Percentiles rank a stretch among this genome's conserved stretches.
These are phyloP conservation scores for Chaetomium strumarium DNA, from an alignment of 2,329 filamentous ascomycete genomes.

Conservation along the genomic window DNA sequence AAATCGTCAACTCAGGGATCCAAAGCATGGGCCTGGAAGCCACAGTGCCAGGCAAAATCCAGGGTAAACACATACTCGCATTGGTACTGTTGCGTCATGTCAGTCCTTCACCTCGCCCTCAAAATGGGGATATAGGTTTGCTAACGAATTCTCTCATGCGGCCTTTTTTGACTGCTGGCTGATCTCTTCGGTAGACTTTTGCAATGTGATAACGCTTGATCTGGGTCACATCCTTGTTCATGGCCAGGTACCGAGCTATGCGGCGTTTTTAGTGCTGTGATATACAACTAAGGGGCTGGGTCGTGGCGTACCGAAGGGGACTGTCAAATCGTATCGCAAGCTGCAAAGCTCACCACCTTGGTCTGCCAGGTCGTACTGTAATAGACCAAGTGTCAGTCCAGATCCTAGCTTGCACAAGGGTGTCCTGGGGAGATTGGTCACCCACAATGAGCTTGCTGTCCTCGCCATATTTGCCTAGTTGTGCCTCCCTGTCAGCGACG, in stretches of 20 bases:
- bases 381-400: background rate
- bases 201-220: conserved; percentile 96
- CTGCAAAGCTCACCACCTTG: conserved; percentile 79
- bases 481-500: conserved; percentile 4
- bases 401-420: background rate
- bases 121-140: background rate
- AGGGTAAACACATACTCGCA: conserved; percentile 53
- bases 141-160: conserved; percentile 67
- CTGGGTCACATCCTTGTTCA: conserved; percentile 74
- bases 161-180: conserved; percentile 82
- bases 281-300: background rate
- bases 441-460: conserved; percentile 54
- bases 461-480: conserved; percentile 72
- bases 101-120: background rate
- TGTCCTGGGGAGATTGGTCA: background rate
- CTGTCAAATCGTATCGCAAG: conserved; percentile 65
- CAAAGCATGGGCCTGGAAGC: background rate
- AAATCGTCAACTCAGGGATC: background rate
- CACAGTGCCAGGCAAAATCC: too few relatives aligned
- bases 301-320: conserved; percentile 22
- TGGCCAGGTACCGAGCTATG: conserved; percentile 76
- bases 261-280: background rate
- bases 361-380: conserved; percentile 68
- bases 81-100: conserved; percentile 54
- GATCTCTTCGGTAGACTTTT: conserved; percentile 80